Conservation (phyloP, 73 alveolate genomes). For the Paramecium octaurelia region DNA sequence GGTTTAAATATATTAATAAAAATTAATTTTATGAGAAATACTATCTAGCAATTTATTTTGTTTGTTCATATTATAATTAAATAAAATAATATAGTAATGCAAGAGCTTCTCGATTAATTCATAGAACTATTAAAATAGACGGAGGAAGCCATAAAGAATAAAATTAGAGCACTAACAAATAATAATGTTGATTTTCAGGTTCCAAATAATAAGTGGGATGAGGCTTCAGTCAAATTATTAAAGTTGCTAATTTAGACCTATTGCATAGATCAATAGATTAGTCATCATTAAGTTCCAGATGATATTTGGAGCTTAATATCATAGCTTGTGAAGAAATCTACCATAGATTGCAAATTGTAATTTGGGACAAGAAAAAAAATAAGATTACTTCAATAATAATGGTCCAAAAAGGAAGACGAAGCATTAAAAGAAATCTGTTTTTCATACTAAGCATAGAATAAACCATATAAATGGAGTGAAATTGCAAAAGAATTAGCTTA, state of each 20-base stretch:
- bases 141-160: neutral
- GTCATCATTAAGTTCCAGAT: neutral
- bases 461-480: neutral
- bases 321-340: neutral
- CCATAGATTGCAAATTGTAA: neutral
- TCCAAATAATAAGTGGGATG: neutral
- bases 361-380: neutral
- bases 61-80: neutral
- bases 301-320: neutral
- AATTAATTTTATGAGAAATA: neutral
- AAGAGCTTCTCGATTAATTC: neutral
- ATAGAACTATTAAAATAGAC: neutral
- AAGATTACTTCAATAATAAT: neutral
- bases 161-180: neutral
- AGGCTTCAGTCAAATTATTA: neutral
- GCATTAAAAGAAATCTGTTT: neutral
- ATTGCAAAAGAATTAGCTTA: slow-evolving; percentile 13
- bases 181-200: neutral
- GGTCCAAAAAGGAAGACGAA: neutral
- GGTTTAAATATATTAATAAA: neutral
- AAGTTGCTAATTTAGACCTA: neutral
- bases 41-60: neutral
- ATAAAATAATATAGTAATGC: neutral
- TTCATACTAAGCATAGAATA: neutral
- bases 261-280: neutral